A percentile compares a stretch with the other conserved stretches of the same genome.
Conservation (phyloP, 768 basidiomycete genomes). For the Asterophora lycoperdoides region DNA sequence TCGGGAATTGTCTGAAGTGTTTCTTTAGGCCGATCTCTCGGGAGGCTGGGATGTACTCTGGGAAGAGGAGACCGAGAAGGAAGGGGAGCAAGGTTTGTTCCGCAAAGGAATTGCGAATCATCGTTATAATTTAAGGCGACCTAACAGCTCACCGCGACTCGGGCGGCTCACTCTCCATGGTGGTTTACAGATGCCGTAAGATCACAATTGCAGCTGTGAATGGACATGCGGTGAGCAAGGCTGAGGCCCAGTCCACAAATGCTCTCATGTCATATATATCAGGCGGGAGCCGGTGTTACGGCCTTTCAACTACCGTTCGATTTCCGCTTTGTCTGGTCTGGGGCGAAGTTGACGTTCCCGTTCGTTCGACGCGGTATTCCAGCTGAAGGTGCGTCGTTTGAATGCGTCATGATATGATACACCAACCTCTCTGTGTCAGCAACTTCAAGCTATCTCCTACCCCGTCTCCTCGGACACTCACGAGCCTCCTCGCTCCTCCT, state of each 20-base stretch:
- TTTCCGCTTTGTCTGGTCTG: slow-evolving; percentile 43
- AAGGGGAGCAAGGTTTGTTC: slow-evolving; percentile 43
- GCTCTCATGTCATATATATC: neutral
- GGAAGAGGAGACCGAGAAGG: slow-evolving; percentile 36
- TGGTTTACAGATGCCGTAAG: slow-evolving; percentile 51
- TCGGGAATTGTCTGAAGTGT: neutral
- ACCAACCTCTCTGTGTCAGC: slow-evolving; percentile 20
- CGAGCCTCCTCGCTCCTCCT: slow-evolving; percentile 48
- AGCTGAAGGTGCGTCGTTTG: slow-evolving; percentile 38
- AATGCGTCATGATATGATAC: neutral
- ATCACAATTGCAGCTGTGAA: slow-evolving; percentile 50
- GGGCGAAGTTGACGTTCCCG: slow-evolving; percentile 40
- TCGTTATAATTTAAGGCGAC: neutral
- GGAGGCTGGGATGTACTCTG: slow-evolving; percentile 43
- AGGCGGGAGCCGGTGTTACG: slow-evolving; percentile 42
- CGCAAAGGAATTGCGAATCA: neutral
- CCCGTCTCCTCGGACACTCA: slow-evolving; percentile 49
- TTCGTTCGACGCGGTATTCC: slow-evolving; percentile 42
- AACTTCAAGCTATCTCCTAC: slow-evolving; percentile 46
- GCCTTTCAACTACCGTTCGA: slow-evolving; percentile 44
- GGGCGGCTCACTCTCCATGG: slow-evolving; percentile 44
- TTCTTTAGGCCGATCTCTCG: slow-evolving; percentile 43
- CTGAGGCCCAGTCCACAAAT: slow-evolving; percentile 8
- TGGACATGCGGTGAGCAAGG: slow-evolving; percentile 35
- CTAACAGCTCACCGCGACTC: slow-evolving; percentile 42